Base-by-base conservation (phyloP, 495 filamentous ascomycete species). In the Penicillium pulvis region DNA sequence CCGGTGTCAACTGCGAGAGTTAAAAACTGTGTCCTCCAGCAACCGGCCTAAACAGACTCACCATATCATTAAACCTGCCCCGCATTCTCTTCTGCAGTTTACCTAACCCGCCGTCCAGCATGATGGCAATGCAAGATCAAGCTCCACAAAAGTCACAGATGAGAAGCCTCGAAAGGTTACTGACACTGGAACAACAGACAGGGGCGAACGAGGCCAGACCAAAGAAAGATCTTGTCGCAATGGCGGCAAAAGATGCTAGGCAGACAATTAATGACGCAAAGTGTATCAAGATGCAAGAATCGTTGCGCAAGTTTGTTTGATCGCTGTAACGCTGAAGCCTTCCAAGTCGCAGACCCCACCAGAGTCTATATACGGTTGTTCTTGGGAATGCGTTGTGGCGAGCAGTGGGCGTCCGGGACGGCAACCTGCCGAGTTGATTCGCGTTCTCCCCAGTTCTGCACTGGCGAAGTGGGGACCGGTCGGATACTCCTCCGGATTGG, bases 1-100 rank as follows among this genome's bases (percentile, higher is more conserved):
- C 87, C 11, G 88, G 85, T 53, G 75, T 76, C 62, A 90, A 72
- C 83, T 89, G 72, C 56, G 33, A 30, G 10, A 58, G 20, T 65
- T 31, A 67, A 61, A 17, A 46, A 23, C 28, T 20, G 47, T 23
- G 16, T 16, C 28, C 11, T 50, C 12, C 33, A 16, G 43, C 8
- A 30, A 12, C 35, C 6, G 28, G 16, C 46, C 31, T 7, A 12
- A 30, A 6, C 42, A n/a, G 46, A 72, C 74, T 51, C 59, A 77
- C 77, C 49, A 63, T 75, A 63, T 79, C 75, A 28, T 74, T 72
- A 55, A 78, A 75, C 46, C 71, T 68, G 47, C 70, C 72, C 61
- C 71, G 71, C 68, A 80, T 73, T 57, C 64, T 66, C 64, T 72
- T 80, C 31, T 75, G 75, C 53, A 80, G 60, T 57, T 69, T 75